A percentile compares a stretch with the other conserved stretches of the same genome.
These are phyloP conservation scores for Neolentinus lepideus DNA, from an alignment of 1,284 basidiomycete species.

Conservation along the genomic window DNA sequence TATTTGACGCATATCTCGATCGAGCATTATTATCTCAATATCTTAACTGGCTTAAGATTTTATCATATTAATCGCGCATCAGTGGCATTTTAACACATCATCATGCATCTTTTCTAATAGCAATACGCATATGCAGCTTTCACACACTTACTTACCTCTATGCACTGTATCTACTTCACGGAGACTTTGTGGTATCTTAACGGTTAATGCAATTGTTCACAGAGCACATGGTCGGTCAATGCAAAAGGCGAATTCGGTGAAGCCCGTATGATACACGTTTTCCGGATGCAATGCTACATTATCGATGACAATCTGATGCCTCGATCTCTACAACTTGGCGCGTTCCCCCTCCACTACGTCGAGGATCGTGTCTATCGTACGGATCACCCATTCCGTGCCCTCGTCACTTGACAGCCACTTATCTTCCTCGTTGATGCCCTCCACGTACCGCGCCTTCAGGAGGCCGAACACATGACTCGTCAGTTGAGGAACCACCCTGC, in stretches of 20 bases:
- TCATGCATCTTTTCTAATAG: background rate
- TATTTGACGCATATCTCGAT: constrained; percentile 4
- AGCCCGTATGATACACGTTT: constrained; percentile 8
- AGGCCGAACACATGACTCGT: constrained; percentile 91
- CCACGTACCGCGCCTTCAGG: constrained; percentile 68
- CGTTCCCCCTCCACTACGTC: constrained; percentile 48
- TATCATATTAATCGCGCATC: background rate
- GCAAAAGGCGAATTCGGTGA: background rate
- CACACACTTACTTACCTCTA: background rate
- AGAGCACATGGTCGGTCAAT: background rate
- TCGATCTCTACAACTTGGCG: constrained; percentile 50
- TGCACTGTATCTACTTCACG: background rate
- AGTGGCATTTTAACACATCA: background rate
- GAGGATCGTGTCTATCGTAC: constrained; percentile 77
- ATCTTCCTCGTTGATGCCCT: constrained; percentile 65
- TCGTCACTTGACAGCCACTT: constrained; percentile 86
- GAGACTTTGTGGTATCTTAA: background rate
- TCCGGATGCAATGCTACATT: constrained; percentile 7
- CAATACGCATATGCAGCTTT: background rate
- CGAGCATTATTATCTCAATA: background rate
- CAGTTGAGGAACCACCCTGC: constrained; percentile 86
- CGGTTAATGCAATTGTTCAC: background rate
- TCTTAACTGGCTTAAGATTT: background rate
- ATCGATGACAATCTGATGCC: constrained; percentile 1
- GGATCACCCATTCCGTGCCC: constrained; percentile 89